Evolutionary conservation across 257 asterid species (phyloP).

Genomic region (Penstemon eatonii): DNA sequence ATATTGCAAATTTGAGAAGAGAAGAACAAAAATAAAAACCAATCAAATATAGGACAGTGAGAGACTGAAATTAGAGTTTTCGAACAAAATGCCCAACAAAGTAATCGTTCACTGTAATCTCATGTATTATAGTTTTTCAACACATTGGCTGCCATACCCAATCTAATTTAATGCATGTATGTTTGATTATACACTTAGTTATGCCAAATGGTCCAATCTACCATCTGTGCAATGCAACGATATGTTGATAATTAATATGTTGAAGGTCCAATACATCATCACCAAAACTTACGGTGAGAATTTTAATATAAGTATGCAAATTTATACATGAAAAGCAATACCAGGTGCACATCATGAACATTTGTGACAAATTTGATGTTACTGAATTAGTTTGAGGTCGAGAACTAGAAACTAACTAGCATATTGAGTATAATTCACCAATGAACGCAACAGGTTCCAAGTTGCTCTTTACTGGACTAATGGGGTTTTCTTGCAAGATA

Average conservation of each 20-base stretch:
- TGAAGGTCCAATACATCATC: neutral
- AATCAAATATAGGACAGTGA: neutral
- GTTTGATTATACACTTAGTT: neutral
- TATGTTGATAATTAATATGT: neutral
- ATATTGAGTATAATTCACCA: slow-evolving; percentile 12
- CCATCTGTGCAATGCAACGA: neutral
- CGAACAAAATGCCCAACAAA: neutral
- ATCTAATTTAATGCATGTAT: slow-evolving; percentile 5
- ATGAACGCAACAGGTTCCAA: neutral
- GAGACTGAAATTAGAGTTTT: neutral
- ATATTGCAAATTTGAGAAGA: neutral
- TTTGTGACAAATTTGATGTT: neutral
- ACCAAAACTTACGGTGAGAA: neutral
- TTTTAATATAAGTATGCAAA: neutral
- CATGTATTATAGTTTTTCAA: neutral
- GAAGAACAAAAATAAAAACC: neutral
- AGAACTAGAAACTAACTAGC: slow-evolving; percentile 10
- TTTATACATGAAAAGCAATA: neutral
- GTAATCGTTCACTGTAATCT: neutral
- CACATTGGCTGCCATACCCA: slow-evolving; percentile 4
- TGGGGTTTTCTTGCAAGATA: too few species aligned
- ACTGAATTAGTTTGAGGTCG: neutral
- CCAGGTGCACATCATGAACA: neutral
- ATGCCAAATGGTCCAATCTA: neutral
- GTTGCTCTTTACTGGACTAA: neutral